Conservation (phyloP, 371 early-diverging fungal genomes). For the Ordospora pajunii region DNA sequence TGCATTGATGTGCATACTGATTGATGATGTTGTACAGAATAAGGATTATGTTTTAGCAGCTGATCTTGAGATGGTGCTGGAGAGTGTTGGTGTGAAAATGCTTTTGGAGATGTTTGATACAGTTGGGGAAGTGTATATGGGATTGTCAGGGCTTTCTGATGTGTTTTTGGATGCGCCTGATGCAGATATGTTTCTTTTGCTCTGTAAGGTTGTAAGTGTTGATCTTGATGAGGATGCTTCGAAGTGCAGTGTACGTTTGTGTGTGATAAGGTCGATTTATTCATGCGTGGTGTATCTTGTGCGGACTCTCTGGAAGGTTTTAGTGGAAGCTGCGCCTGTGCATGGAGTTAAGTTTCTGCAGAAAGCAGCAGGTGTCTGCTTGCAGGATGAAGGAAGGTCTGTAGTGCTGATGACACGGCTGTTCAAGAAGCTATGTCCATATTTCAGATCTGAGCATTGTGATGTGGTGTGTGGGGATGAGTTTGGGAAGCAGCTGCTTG, state of each 20-base stretch:
- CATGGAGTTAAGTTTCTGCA: not conserved
- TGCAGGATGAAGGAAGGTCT: not conserved
- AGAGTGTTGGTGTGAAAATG: not conserved
- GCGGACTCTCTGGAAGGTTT: too few relatives aligned
- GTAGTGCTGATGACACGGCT: not conserved
- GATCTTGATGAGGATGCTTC: too few relatives aligned
- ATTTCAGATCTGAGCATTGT: not conserved
- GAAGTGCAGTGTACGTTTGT: too few relatives aligned
- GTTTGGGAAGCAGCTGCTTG: not conserved
- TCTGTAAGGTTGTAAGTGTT: too few relatives aligned
- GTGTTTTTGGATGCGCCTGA: too few relatives aligned
- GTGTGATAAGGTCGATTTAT: too few relatives aligned
- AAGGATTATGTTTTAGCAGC: too few relatives aligned
- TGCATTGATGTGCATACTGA: not conserved
- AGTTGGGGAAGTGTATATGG: not conserved
- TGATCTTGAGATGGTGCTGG: not conserved
- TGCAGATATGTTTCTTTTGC: too few relatives aligned
- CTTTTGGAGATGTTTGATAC: not conserved
- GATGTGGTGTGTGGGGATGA: not conserved
- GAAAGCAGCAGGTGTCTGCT: not conserved
- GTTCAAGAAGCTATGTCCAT: not conserved
- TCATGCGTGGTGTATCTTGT: too few relatives aligned
- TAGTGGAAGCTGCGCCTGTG: too few relatives aligned
- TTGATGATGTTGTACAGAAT: not conserved
- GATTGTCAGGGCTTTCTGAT: too few relatives aligned